Evolutionary conservation across 2,329 filamentous ascomycete species (phyloP).

Genomic region (Aphanocladium album): DNA sequence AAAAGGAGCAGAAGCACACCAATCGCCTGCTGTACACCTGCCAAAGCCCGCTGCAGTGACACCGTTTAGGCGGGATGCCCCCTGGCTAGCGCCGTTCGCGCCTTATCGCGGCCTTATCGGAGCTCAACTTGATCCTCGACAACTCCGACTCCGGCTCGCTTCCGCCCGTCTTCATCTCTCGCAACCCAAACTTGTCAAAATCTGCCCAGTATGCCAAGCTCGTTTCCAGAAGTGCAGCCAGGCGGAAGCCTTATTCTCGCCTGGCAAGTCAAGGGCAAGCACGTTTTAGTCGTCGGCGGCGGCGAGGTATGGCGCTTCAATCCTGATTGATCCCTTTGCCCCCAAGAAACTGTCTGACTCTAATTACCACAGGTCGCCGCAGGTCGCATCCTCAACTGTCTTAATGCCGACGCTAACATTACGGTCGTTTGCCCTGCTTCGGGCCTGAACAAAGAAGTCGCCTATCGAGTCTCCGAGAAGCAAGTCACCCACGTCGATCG

Average conservation of each 20-base stretch:
- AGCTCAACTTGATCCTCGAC: not conserved
- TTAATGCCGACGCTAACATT: slow-evolving; percentile 90
- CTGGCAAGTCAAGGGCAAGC: slow-evolving; percentile 89
- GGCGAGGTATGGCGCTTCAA: slow-evolving; percentile 66
- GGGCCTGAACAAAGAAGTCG: slow-evolving; percentile 84
- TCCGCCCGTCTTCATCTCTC: slow-evolving; percentile 4
- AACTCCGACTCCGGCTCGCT: slow-evolving; percentile 4
- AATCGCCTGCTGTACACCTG: not conserved
- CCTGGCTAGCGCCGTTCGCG: slow-evolving; percentile 1
- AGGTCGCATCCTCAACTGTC: slow-evolving; percentile 85
- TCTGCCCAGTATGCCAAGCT: slow-evolving; percentile 27
- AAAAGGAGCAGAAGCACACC: not conserved
- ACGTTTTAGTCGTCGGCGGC: slow-evolving; percentile 87
- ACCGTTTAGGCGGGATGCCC: not conserved
- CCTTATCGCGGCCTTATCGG: slow-evolving; percentile 18
- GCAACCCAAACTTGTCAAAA: slow-evolving; percentile 4
- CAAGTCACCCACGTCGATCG: slow-evolving; percentile 80
- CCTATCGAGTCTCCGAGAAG: slow-evolving; percentile 67
- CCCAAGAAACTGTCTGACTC: not conserved
- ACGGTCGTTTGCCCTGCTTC: slow-evolving; percentile 75
- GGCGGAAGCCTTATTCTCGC: slow-evolving; percentile 91
- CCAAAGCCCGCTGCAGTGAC: not conserved
- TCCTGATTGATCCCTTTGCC: not conserved
- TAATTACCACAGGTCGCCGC: slow-evolving; percentile 70
- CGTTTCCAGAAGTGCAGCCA: slow-evolving; percentile 77